Percentiles rank a stretch among this genome's conserved stretches.
Conservation (phyloP, 2,329 filamentous ascomycete genomes). For the Trichoderma polysporum region DNA sequence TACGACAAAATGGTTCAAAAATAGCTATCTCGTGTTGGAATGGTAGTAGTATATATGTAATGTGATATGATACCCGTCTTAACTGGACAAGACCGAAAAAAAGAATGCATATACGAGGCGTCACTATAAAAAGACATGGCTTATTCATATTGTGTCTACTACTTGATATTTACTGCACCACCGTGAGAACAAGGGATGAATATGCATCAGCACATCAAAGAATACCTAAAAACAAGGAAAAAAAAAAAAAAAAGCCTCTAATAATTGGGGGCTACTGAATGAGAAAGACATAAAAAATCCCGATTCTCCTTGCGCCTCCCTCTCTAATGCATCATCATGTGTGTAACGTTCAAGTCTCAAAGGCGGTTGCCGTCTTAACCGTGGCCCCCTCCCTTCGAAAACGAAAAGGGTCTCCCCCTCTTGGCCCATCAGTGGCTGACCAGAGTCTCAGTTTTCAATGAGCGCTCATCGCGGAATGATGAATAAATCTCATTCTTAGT, state of each 20-base stretch:
- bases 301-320: slow-evolving; percentile 18
- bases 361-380: slow-evolving; percentile 26
- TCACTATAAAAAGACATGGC: neutral
- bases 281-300: slow-evolving; percentile 15
- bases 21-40: neutral
- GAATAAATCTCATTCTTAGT: neutral
- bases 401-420: neutral
- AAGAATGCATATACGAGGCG: slow-evolving; percentile 3
- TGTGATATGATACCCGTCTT: slow-evolving; percentile 21
- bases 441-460: neutral
- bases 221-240: neutral
- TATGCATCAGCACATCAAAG: neutral
- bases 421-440: neutral
- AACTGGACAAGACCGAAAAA: neutral
- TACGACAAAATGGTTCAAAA: neutral
- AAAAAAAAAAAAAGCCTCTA: neutral
- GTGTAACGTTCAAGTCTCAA: slow-evolving; percentile 20
- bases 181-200: neutral
- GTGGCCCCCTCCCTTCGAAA: slow-evolving; percentile 17
- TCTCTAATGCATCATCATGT: slow-evolving; percentile 16
- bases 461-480: neutral
- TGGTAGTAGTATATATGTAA: neutral
- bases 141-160: neutral
- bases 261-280: slow-evolving; percentile 6
- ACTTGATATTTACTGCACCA: neutral